phyloP scores from a whole-genome alignment of 305 asterid genomes.

The Solanum aculeatissimum region DNA sequence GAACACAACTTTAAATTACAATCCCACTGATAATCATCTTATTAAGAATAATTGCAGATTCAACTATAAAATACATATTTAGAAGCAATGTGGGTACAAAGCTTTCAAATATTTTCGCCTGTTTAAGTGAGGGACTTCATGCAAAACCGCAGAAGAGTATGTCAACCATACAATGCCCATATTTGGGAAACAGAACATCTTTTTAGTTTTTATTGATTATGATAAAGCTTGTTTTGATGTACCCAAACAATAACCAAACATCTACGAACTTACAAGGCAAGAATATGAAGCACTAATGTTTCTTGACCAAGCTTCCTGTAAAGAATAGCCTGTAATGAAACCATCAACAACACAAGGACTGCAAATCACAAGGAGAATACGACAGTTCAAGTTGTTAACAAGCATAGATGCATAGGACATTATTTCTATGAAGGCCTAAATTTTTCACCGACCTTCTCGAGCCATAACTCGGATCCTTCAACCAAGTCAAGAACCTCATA shows the following conservation, averaged over 20 bases:
- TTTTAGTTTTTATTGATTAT: neutral
- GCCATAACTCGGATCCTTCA: constrained; percentile 88
- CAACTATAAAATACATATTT: neutral
- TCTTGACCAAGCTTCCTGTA: constrained; percentile 97
- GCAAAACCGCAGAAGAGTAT: neutral
- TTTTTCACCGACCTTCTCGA: constrained; percentile 61
- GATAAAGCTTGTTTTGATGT: neutral
- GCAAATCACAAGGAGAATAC: constrained; percentile 1
- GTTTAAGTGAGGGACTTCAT: neutral
- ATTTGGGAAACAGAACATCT: neutral
- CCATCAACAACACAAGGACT: neutral
- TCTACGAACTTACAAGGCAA: constrained; percentile 70
- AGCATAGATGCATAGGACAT: neutral
- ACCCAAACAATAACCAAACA: neutral
- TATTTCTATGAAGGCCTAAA: neutral
- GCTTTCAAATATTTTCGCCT: neutral
- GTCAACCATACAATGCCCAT: neutral
- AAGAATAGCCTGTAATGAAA: constrained; percentile 76
- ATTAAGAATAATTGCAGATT: neutral
- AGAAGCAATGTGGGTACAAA: neutral
- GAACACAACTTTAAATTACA: neutral
- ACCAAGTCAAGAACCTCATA: constrained; percentile 83
- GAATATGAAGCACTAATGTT: constrained; percentile 65
- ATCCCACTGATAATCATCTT: neutral
- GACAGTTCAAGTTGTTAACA: neutral